These are phyloP conservation scores for Aspergillus tubingensis DNA, from an alignment of 2,329 filamentous ascomycete genomes.

Conservation along the genomic window DNA sequence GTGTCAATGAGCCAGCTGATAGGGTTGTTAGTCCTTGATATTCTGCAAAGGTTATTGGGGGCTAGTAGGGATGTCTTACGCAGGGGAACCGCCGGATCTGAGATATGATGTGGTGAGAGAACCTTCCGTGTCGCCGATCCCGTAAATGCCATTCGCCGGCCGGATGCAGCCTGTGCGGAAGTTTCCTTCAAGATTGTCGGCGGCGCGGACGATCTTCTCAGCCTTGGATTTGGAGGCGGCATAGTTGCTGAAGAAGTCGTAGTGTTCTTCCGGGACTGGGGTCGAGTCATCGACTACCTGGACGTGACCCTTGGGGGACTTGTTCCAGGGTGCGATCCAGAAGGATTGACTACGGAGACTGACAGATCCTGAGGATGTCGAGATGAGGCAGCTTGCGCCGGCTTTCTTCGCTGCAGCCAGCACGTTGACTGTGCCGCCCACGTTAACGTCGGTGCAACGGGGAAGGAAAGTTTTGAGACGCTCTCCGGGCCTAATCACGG, in stretches of 20 bases:
- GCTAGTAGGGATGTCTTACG: constrained; percentile 18
- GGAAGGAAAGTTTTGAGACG: constrained; percentile 50
- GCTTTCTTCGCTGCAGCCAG: constrained; percentile 49
- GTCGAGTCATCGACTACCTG: constrained; percentile 52
- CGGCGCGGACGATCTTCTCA: constrained; percentile 53
- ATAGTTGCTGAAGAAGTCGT: constrained; percentile 53
- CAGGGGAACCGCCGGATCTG: constrained; percentile 39
- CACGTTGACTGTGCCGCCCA: constrained; percentile 53
- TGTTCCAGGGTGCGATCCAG: constrained; percentile 50
- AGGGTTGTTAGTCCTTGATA: neutral
- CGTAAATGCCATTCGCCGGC: constrained; percentile 58
- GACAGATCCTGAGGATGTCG: constrained; percentile 56
- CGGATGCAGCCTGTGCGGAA: constrained; percentile 59
- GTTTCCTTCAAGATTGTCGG: constrained; percentile 37
- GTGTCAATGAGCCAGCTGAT: constrained; percentile 48
- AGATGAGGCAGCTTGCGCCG: constrained; percentile 55
- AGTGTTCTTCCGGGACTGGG: constrained; percentile 41
- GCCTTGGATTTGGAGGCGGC: constrained; percentile 55
- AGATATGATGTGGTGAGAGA: constrained; percentile 46
- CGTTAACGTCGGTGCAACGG: constrained; percentile 53
- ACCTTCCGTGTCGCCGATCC: constrained; percentile 44
- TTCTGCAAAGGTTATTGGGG: too few relatives aligned
- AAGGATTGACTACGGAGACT: constrained; percentile 45
- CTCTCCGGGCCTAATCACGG: constrained; percentile 55
- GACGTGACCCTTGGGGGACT: constrained; percentile 41